Base-by-base conservation (phyloP, 2,329 filamentous ascomycete genomes). In the Xylaria sp. region DNA sequence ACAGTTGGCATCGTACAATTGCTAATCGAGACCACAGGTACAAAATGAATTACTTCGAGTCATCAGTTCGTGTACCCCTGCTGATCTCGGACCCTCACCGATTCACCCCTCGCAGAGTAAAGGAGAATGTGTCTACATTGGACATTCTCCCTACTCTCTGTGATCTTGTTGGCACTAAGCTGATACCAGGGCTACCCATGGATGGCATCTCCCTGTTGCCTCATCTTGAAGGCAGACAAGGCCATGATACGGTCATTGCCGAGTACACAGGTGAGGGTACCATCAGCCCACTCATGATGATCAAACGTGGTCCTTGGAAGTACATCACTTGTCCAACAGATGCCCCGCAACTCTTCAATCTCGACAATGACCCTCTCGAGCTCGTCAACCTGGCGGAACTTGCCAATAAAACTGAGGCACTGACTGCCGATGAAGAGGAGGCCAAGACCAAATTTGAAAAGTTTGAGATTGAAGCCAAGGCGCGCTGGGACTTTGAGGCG, bases 31-130 rank as follows among this genome's bases (percentile, higher is more conserved):
- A 3, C 1, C 11, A 8, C 4, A 63, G 61, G 61, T 92, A 96
- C 80, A 97, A 97, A 82, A 97, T 97, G 92, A 91, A 86, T 71
- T 97, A 94, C 83, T 96, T 92, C 69, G 92, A 97, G 80, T 88
- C 88, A 47, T 96, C 91, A 10, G 91, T 91, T 51, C 88, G 92
- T 34, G 92, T 97, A 19, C 92, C 92, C 1, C 86, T 97, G 72
- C 80, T 97, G 65, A 83, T 96, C 72, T 88, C 91, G 74, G 86
- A 92, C 69, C 92, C 92, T 30, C 80, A 86, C 68, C 82, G 81
- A 62, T 96, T 93, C 74, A 73, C 80, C 11, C 87, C 92, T 37
- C 91, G 86, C 77, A 88, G 86, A 39, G 89, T 97, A 34, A 81
- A 82, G 16, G 81, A 93, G 74, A 95, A 92, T 65, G 92, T 97